phyloP scores from a whole-genome alignment of 768 basidiomycete genomes.

The Lactarius vividus region DNA sequence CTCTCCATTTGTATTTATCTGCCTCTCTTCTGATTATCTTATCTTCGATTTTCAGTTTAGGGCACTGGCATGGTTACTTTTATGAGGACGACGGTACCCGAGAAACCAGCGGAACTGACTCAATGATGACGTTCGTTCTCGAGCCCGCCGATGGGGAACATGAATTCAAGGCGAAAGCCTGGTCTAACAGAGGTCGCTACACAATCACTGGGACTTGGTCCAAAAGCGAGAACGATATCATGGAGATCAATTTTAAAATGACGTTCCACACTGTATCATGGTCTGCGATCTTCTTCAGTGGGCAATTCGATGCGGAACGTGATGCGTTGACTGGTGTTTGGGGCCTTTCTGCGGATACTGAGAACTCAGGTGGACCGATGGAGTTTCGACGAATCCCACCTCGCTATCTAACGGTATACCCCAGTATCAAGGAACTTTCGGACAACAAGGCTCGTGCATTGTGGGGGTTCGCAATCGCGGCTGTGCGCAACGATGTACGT shows the following conservation, averaged over 20 bases:
- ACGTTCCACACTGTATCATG: conserved; percentile 12
- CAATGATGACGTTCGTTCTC: conserved; percentile 20
- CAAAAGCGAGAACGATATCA: conserved; percentile 19
- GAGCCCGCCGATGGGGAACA: conserved; percentile 12
- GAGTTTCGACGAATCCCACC: conserved; percentile 32
- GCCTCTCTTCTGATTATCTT: background rate
- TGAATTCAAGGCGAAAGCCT: conserved; percentile 14
- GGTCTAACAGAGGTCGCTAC: conserved; percentile 22
- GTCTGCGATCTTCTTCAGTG: conserved; percentile 10
- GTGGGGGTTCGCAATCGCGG: conserved; percentile 35
- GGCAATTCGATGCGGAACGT: conserved; percentile 9
- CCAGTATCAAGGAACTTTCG: conserved; percentile 29
- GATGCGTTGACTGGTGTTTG: conserved; percentile 17
- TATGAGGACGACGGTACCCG: conserved; percentile 6
- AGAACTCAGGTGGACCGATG: conserved; percentile 13
- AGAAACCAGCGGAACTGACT: background rate
- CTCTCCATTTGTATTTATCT: background rate
- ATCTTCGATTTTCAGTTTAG: conserved; percentile 9
- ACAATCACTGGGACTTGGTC: conserved; percentile 25
- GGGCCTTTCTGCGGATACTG: background rate
- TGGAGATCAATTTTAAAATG: conserved; percentile 25
- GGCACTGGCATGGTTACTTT: conserved; percentile 23
- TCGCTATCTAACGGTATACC: conserved; percentile 30
- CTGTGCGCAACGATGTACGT: conserved; percentile 29
- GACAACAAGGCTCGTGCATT: conserved; percentile 31